Percentiles rank a stretch among this genome's conserved stretches.
These are phyloP conservation scores for Cryomyces antarcticus DNA, from an alignment of 495 filamentous ascomycete genomes.

Conservation along the genomic window DNA sequence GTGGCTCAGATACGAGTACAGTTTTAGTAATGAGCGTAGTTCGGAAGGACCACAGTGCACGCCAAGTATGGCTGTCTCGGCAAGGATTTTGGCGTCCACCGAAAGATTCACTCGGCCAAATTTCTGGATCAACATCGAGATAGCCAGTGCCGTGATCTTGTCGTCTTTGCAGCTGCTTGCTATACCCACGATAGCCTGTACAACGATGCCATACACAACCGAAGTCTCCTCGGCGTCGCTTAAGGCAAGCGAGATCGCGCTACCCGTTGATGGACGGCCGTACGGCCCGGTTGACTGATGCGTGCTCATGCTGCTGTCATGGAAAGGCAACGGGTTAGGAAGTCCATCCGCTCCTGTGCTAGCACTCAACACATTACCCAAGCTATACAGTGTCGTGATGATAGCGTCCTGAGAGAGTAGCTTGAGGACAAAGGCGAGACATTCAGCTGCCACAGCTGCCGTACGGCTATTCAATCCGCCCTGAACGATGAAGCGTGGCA, in stretches of 20 bases:
- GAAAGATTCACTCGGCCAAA: constrained; percentile 56
- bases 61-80: constrained; percentile 58
- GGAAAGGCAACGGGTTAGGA: constrained; percentile 3
- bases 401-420: constrained; percentile 76
- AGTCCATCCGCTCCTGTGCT: constrained; percentile 22
- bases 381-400: constrained; percentile 82
- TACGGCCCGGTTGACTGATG: constrained; percentile 20
- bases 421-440: constrained; percentile 57
- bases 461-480: constrained; percentile 41
- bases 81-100: constrained; percentile 67
- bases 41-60: constrained; percentile 52
- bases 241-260: constrained; percentile 53
- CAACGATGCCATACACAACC: constrained; percentile 53
- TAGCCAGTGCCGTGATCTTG: constrained; percentile 84
- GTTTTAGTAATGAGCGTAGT: constrained; percentile 65
- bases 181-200: constrained; percentile 77
- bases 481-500: constrained; percentile 72
- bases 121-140: constrained; percentile 89
- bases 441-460: constrained; percentile 55
- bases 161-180: constrained; percentile 62
- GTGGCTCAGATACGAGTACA: constrained; percentile 52
- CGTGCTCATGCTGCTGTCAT: background rate
- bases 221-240: constrained; percentile 54
- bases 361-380: constrained; percentile 80
- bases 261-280: constrained; percentile 41